phyloP scores from a whole-genome alignment of 2,329 filamentous ascomycete genomes.

The Colletotrichum higginsianum region DNA sequence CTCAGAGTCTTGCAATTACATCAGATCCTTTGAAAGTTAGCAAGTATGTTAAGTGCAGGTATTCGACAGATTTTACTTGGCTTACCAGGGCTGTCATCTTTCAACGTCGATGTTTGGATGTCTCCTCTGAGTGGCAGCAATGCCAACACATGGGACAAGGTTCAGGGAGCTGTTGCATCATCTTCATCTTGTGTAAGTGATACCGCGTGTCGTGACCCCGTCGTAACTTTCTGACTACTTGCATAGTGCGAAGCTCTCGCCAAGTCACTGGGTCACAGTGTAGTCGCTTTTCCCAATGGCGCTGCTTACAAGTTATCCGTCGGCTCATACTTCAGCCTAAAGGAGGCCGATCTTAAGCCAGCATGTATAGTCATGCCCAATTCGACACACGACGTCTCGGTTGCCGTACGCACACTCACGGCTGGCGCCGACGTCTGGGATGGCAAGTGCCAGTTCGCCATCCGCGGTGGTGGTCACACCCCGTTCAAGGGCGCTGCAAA shows the following conservation, averaged over 20 bases:
- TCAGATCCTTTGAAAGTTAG: neutral
- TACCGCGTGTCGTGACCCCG: neutral
- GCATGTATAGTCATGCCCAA: constrained; percentile 39
- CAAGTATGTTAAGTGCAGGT: constrained; percentile 18
- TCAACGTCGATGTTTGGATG: neutral
- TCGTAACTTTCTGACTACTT: neutral
- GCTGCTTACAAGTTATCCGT: constrained; percentile 5
- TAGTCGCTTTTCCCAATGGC: neutral
- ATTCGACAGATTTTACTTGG: constrained; percentile 10
- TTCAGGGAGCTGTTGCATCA: neutral
- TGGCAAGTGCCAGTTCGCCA: constrained; percentile 23
- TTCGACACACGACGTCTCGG: constrained; percentile 35
- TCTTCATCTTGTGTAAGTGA: constrained; percentile 13
- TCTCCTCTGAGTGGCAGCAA: neutral
- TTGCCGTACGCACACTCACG: neutral
- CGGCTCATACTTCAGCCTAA: constrained; percentile 25
- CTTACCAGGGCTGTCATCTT: neutral
- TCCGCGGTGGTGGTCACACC: constrained; percentile 35
- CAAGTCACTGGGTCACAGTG: constrained; percentile 1
- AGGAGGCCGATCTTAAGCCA: constrained; percentile 4
- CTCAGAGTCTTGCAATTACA: neutral
- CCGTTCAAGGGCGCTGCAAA: constrained; percentile 36
- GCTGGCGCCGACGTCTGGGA: neutral
- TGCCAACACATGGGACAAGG: neutral
- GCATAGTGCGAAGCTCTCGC: constrained; percentile 15